Conservation (phyloP, 495 filamentous ascomycete genomes). For the Corynascus novoguineensis region DNA sequence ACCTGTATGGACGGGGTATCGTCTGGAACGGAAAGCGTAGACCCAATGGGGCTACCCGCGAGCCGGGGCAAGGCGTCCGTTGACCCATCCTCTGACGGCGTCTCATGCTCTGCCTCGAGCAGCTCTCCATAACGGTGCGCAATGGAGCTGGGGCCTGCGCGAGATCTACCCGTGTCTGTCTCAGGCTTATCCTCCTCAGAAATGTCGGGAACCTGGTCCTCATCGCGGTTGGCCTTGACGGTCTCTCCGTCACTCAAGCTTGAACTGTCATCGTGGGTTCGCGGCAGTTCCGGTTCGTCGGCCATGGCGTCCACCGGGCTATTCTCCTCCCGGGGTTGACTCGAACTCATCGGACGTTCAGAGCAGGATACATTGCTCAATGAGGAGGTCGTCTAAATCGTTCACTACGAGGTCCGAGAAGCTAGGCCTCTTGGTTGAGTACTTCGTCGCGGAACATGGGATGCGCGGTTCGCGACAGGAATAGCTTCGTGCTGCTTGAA, state of each 20-base stretch:
- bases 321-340: slow-evolving; percentile 43
- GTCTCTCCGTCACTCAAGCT: slow-evolving; percentile 44
- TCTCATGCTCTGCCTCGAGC: slow-evolving; percentile 37
- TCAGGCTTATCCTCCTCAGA: slow-evolving; percentile 35
- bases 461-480: background rate
- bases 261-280: slow-evolving; percentile 23
- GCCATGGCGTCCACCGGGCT: slow-evolving; percentile 39
- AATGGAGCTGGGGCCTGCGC: slow-evolving; percentile 32
- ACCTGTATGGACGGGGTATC: slow-evolving; percentile 88
- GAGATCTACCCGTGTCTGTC: slow-evolving; percentile 21
- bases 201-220: slow-evolving; percentile 38
- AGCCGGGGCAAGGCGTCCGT: slow-evolving; percentile 35
- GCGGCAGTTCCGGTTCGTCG: slow-evolving; percentile 36
- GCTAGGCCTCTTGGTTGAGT: background rate
- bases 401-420: background rate
- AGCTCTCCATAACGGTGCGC: slow-evolving; percentile 44
- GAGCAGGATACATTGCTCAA: slow-evolving; percentile 35
- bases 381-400: background rate
- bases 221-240: slow-evolving; percentile 36
- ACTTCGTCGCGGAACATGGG: background rate
- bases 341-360: slow-evolving; percentile 45
- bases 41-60: slow-evolving; percentile 45
- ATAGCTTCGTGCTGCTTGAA: background rate
- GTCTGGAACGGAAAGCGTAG: slow-evolving; percentile 66
- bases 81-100: slow-evolving; percentile 44